phyloP scores from a whole-genome alignment of 345 rosid species.

The Eutrema yunnanense region DNA sequence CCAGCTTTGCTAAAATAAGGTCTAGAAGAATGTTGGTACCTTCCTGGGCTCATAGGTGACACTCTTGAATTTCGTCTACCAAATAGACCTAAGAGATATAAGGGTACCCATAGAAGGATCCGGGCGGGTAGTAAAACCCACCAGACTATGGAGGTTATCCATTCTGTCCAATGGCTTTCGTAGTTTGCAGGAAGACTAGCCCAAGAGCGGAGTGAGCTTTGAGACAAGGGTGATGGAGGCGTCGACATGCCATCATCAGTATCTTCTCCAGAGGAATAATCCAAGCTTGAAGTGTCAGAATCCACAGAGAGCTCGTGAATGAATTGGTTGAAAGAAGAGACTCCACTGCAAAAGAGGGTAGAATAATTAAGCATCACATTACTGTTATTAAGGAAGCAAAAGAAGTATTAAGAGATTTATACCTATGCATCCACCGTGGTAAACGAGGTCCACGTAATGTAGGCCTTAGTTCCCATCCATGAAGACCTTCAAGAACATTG shows the following conservation, averaged over 20 bases:
- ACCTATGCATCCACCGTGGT: conserved; percentile 96
- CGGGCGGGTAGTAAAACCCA: conserved; percentile 59
- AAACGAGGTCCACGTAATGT: conserved; percentile 78
- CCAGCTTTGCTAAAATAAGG: conserved; percentile 35
- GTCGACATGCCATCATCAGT: conserved; percentile 48
- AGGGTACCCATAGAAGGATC: conserved; percentile 50
- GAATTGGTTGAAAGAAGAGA: conserved; percentile 89
- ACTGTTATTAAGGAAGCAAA: background rate
- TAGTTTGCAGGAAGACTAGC: conserved; percentile 35
- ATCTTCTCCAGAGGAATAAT: conserved; percentile 73
- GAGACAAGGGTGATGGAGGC: conserved; percentile 67
- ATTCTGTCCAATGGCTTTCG: conserved; percentile 43
- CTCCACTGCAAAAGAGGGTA: conserved; percentile 51
- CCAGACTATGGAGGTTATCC: conserved; percentile 46
- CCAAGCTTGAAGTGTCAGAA: conserved; percentile 65
- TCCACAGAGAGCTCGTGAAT: conserved; percentile 79
- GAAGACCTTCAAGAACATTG: conserved; percentile 73
- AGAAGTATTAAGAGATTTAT: background rate
- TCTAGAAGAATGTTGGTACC: conserved; percentile 30
- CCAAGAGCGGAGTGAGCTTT: conserved; percentile 55
- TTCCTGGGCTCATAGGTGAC: conserved; percentile 31
- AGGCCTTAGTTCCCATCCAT: conserved; percentile 97
- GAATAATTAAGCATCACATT: background rate
- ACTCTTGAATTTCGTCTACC: conserved; percentile 29
- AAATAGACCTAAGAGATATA: conserved; percentile 33